Percentiles rank a stretch among this genome's conserved stretches.
Conservation (phyloP, 1,284 basidiomycete species). For the Coniferiporia sulphurascens region DNA sequence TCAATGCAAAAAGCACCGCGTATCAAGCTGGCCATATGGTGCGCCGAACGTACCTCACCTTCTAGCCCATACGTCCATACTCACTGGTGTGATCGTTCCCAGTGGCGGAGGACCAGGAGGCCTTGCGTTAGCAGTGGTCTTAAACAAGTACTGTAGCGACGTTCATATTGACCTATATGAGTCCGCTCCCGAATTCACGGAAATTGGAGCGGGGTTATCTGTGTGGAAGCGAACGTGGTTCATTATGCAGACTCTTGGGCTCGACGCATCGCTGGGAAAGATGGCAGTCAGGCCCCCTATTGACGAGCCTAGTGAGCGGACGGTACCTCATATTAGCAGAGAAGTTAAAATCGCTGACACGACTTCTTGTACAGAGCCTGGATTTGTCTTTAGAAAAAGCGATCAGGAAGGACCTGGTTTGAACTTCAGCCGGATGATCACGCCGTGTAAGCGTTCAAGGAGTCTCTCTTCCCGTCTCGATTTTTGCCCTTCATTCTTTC, state of each 20-base stretch:
- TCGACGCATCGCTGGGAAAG: conserved; percentile 29
- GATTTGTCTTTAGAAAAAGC: conserved; percentile 25
- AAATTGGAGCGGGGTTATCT: conserved; percentile 33
- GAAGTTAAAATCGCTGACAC: conserved; percentile 9
- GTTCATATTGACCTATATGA: conserved; percentile 35
- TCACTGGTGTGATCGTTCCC: neutral
- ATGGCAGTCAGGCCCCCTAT: conserved; percentile 22
- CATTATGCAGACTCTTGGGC: conserved; percentile 31
- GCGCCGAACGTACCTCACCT: neutral
- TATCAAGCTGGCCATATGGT: conserved; percentile 11
- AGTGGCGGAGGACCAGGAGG: conserved; percentile 38
- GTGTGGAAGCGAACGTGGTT: conserved; percentile 38
- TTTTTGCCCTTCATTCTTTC: neutral
- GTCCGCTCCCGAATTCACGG: conserved; percentile 30
- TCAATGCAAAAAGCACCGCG: conserved; percentile 4
- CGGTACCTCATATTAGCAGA: conserved; percentile 15
- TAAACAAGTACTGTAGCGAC: conserved; percentile 26
- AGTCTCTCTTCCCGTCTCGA: neutral
- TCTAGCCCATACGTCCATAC: neutral
- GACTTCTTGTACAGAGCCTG: neutral
- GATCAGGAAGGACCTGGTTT: conserved; percentile 25
- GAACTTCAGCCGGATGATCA: conserved; percentile 28
- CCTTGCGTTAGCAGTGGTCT: conserved; percentile 32
- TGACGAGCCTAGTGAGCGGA: conserved; percentile 15
- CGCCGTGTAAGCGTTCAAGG: conserved; percentile 23